These are phyloP conservation scores for Pythium aphanidermatum DNA, from an alignment of 352 stramenopile genomes.

Conservation along the genomic window DNA sequence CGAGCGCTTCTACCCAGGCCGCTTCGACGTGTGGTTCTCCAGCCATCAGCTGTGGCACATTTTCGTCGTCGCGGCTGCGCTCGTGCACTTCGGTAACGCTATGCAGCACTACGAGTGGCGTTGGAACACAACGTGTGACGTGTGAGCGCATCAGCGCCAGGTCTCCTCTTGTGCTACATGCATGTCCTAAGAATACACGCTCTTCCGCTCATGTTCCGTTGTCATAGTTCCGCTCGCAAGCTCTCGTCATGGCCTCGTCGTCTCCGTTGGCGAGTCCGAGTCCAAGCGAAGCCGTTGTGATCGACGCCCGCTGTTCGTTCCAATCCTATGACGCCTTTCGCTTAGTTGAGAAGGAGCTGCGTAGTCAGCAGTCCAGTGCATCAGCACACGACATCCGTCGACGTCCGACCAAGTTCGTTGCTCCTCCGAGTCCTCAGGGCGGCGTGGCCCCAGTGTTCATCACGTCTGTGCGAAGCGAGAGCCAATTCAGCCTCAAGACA, in stretches of 20 bases:
- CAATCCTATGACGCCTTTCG: conserved; percentile 29
- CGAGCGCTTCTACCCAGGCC: conserved; percentile 77
- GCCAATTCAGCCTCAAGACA: conserved; percentile 25
- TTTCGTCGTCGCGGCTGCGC: conserved; percentile 77
- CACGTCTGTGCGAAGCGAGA: conserved; percentile 22
- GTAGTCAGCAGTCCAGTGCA: background rate
- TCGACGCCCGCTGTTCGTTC: conserved; percentile 34
- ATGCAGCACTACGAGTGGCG: conserved; percentile 86
- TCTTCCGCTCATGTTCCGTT: too few relatives aligned
- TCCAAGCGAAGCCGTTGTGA: conserved; percentile 5
- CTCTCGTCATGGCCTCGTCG: background rate
- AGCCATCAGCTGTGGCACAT: conserved; percentile 88
- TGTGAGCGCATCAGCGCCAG: too few relatives aligned
- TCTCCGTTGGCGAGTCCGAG: background rate
- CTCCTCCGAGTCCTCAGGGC: background rate
- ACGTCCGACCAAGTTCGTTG: conserved; percentile 11
- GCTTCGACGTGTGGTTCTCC: conserved; percentile 82
- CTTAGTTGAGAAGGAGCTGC: conserved; percentile 19
- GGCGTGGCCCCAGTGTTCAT: conserved; percentile 13
- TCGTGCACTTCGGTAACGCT: conserved; percentile 79
- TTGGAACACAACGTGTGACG: conserved; percentile 74
- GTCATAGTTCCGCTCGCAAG: too few relatives aligned
- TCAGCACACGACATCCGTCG: conserved; percentile 14
- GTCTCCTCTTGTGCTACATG: too few relatives aligned
- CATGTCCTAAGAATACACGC: too few relatives aligned